Conservation (phyloP, 2,329 filamentous ascomycete species). For the Phialocephala subalpina region DNA sequence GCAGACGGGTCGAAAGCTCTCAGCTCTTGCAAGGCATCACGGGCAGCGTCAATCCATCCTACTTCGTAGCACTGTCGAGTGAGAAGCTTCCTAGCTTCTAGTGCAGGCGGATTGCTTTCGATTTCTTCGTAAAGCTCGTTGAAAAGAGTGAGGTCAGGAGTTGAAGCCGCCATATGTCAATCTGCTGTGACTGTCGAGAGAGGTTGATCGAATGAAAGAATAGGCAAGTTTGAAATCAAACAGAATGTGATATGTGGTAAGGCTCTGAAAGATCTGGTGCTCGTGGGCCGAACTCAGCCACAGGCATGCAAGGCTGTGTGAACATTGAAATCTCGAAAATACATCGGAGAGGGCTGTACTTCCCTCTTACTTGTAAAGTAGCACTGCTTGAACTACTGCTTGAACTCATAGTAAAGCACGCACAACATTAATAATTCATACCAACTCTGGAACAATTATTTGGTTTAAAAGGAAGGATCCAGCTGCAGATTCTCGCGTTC, state of each 20-base stretch:
- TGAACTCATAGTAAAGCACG: too few relatives aligned
- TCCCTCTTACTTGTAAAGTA: too few relatives aligned
- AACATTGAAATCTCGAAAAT: too few relatives aligned
- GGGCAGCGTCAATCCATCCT: conserved; percentile 27
- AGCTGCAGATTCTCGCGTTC: too few relatives aligned
- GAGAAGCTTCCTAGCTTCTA: conserved; percentile 28
- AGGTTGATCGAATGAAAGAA: too few relatives aligned
- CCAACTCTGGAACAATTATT: too few relatives aligned
- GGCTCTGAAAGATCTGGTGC: background rate
- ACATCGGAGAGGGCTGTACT: too few relatives aligned
- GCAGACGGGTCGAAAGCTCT: conserved; percentile 14
- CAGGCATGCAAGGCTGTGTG: background rate
- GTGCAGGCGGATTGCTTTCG: conserved; percentile 20
- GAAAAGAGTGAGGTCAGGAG: conserved; percentile 21
- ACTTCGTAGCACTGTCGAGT: conserved; percentile 22
- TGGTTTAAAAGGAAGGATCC: too few relatives aligned
- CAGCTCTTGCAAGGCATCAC: conserved; percentile 18
- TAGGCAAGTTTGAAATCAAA: too few relatives aligned
- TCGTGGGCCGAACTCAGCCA: background rate
- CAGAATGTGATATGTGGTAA: background rate
- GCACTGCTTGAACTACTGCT: too few relatives aligned
- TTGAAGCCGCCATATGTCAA: background rate
- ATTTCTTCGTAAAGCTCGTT: conserved; percentile 29
- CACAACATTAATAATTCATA: too few relatives aligned
- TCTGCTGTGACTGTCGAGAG: too few relatives aligned